phyloP scores from a whole-genome alignment of 495 filamentous ascomycete species.

The Saxophila tyrrhenica region DNA sequence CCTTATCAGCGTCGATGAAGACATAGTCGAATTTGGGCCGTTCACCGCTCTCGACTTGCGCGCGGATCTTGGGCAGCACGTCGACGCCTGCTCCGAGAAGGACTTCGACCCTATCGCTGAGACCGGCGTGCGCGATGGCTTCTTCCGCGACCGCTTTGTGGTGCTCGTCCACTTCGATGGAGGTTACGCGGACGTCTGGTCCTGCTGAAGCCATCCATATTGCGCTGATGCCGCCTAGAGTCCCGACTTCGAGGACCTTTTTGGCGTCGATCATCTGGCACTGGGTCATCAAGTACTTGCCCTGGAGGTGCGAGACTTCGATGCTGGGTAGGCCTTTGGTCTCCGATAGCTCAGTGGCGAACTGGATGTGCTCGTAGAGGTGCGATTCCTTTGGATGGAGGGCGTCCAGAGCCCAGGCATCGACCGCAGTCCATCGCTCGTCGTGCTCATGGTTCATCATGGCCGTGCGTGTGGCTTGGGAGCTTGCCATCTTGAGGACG shows the following conservation, averaged over 20 bases:
- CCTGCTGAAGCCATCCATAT: constrained; percentile 24
- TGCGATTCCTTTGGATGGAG: constrained; percentile 5
- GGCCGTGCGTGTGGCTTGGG: background rate
- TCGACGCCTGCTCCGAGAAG: constrained; percentile 24
- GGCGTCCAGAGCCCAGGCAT: constrained; percentile 9
- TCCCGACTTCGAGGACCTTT: constrained; percentile 28
- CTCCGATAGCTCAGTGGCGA: constrained; percentile 15
- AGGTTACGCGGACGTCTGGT: constrained; percentile 20
- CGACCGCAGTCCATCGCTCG: constrained; percentile 19
- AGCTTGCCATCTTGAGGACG: background rate
- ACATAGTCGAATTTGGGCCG: constrained; percentile 23
- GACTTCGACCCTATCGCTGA: constrained; percentile 26
- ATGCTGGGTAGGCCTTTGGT: constrained; percentile 24
- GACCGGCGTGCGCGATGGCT: constrained; percentile 23
- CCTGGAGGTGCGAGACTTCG: constrained; percentile 23
- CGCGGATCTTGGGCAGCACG: constrained; percentile 23
- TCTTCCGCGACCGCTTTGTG: constrained; percentile 24
- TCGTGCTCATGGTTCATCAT: constrained; percentile 3
- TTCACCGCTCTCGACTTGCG: constrained; percentile 26
- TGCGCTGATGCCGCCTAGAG: constrained; percentile 27
- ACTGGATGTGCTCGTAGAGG: constrained; percentile 7
- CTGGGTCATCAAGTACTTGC: constrained; percentile 24
- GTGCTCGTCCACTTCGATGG: constrained; percentile 22
- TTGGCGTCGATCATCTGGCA: constrained; percentile 19
- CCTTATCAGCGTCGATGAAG: constrained; percentile 33